phyloP scores from a whole-genome alignment of 148 eudicot species.

The Polygonum maritimum region DNA sequence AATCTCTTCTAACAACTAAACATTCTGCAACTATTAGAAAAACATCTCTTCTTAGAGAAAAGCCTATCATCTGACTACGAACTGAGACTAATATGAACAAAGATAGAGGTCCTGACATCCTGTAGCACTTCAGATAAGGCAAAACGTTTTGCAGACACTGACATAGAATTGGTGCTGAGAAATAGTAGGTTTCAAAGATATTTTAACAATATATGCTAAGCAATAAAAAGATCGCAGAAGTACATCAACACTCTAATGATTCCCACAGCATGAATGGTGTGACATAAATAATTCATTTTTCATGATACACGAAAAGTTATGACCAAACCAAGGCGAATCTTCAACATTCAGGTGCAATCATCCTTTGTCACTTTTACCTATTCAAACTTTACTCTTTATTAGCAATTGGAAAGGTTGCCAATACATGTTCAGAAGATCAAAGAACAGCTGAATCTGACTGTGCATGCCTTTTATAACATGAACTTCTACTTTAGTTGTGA shows the following conservation, averaged over 20 bases:
- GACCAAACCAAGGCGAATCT: background rate
- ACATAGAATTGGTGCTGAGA: background rate
- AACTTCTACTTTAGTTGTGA: background rate
- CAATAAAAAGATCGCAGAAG: background rate
- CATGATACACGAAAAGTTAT: background rate
- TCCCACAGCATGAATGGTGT: background rate
- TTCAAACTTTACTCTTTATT: background rate
- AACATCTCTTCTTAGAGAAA: background rate
- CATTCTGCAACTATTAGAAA: background rate
- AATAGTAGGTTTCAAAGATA: background rate
- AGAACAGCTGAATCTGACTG: background rate
- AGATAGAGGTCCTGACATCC: background rate
- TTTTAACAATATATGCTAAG: background rate
- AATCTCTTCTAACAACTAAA: background rate
- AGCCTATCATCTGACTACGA: background rate
- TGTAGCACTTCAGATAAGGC: background rate
- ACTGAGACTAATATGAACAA: background rate
- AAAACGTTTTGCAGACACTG: background rate
- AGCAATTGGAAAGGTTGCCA: background rate
- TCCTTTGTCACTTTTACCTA: background rate
- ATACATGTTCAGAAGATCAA: conserved; percentile 2
- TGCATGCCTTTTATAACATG: background rate
- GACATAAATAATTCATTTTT: background rate
- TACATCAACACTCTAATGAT: background rate
- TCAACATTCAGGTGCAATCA: background rate